Percentiles rank a stretch among this genome's conserved stretches.
phyloP scores from a whole-genome alignment of 108 stramenopile genomes.

The Aureococcus anophagefferens region DNA sequence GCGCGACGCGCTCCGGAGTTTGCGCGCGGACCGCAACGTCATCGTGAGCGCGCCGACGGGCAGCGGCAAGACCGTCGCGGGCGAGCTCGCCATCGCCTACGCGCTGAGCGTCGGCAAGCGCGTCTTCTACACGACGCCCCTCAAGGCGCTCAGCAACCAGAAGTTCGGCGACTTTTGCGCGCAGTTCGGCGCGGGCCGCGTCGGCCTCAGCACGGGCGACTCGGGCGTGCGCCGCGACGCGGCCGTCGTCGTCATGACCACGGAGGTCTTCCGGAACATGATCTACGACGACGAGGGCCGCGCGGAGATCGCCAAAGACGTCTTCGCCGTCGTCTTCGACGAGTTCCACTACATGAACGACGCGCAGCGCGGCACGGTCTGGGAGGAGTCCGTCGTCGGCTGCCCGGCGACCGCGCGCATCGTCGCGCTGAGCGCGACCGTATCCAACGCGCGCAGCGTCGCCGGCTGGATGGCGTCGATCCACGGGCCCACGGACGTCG shows the following conservation, averaged over 20 bases:
- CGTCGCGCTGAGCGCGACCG: conserved; percentile 78
- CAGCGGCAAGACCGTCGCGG: conserved; percentile 70
- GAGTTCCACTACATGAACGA: conserved; percentile 96
- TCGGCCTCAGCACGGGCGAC: conserved; percentile 69
- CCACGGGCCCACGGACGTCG: conserved; percentile 58
- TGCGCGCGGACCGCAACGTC: conserved; percentile 55
- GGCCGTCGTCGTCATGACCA: conserved; percentile 79
- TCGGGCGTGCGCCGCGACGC: conserved; percentile 70
- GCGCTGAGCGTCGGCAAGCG: conserved; percentile 46
- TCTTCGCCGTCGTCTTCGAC: conserved; percentile 78
- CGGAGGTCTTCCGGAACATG: conserved; percentile 87
- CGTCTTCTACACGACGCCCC: conserved; percentile 75
- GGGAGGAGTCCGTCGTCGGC: conserved; percentile 85
- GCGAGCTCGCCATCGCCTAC: conserved; percentile 73
- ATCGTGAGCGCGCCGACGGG: conserved; percentile 87
- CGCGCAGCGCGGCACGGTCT: conserved; percentile 76
- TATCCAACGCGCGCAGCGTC: conserved; percentile 60
- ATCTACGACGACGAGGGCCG: conserved; percentile 7
- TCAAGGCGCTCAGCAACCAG: conserved; percentile 88
- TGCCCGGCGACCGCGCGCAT: conserved; percentile 69
- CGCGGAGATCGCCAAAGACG: conserved; percentile 26
- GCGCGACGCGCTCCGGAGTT: conserved; percentile 17
- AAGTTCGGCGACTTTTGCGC: conserved; percentile 73
- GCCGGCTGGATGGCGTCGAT: conserved; percentile 68
- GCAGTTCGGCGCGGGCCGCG: conserved; percentile 58